phyloP scores from a whole-genome alignment of 2,329 filamentous ascomycete genomes.

The Amylocarpus encephaloides region DNA sequence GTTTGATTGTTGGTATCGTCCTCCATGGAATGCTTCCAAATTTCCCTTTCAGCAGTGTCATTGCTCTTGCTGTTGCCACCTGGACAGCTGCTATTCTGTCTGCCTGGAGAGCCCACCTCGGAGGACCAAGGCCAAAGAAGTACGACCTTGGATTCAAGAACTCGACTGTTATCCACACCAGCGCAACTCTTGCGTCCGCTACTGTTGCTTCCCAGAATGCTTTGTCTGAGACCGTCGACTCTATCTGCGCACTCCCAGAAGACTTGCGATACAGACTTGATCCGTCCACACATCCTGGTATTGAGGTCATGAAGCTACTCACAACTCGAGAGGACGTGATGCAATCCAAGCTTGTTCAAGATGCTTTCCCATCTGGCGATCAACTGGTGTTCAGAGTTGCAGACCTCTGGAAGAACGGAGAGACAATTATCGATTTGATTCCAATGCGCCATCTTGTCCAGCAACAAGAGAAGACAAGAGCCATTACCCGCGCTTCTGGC shows the following conservation, averaged over 20 bases:
- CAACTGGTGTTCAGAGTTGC: slow-evolving; percentile 23
- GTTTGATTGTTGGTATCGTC: slow-evolving; percentile 40
- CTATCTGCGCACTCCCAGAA: background rate
- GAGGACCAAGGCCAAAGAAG: slow-evolving; percentile 38
- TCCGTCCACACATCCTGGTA: slow-evolving; percentile 15
- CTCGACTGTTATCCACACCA: slow-evolving; percentile 8
- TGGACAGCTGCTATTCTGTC: slow-evolving; percentile 48
- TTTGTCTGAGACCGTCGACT: slow-evolving; percentile 1
- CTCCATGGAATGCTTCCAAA: slow-evolving; percentile 34
- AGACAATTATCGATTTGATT: slow-evolving; percentile 13
- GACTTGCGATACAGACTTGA: background rate
- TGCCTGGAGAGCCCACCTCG: slow-evolving; percentile 41
- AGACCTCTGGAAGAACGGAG: slow-evolving; percentile 12
- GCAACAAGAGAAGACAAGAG: slow-evolving; percentile 5
- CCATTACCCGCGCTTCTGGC: slow-evolving; percentile 3
- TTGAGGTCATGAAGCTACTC: slow-evolving; percentile 36
- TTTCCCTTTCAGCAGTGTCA: slow-evolving; percentile 40
- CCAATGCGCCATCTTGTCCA: slow-evolving; percentile 14
- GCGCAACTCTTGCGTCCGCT: background rate
- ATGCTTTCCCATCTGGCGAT: slow-evolving; percentile 38
- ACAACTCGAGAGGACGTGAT: slow-evolving; percentile 30
- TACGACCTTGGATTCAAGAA: background rate
- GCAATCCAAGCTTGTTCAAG: slow-evolving; percentile 19
- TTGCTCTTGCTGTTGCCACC: slow-evolving; percentile 41
- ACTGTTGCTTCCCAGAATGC: background rate